Base-by-base conservation (phyloP, 768 basidiomycete species). In the Psilocybe azurescens region DNA sequence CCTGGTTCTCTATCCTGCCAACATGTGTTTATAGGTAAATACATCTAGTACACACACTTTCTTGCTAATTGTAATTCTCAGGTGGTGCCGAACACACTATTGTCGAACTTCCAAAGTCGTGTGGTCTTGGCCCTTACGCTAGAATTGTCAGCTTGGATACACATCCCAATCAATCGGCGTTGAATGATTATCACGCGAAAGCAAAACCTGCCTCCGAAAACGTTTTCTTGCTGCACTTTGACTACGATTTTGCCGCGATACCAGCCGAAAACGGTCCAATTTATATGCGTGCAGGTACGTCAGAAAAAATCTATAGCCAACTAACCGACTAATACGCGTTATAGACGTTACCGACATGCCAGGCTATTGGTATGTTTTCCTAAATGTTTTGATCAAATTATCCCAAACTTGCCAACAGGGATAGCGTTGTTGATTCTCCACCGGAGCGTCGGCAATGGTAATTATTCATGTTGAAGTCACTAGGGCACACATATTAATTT, bases 51-150 rank as follows among this genome's bases (percentile, higher is more conserved):
- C 24, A 24, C 24, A 24, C 24, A 24, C 24, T 24, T 24, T 24
- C 24, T 24, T 24, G 24, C 24, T 24, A 24, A 24, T 24, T 24
- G 2, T 24, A 24, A 24, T 24, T 24, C 24, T 24, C 24, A 24
- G 24, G 46, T 18, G 50, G 56, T 2, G 70, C 70, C 11, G 62
- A 63, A 18, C 24, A 73, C 54, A 73, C 72, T 1, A 69, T 73
- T 38, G 68, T 70, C 38, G n/a, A 59, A 47, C 28, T 73, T 51
- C 72, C 72, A 3, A 63, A 47, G 14, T 53, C 56, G 13, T 73
- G 72, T 60, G 72, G 72, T 3, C 64, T 68, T 16, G 72, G 72
- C 1, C 72, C 72, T 6, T 73, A 71, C 24, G 72, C 68, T 36
- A 66, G 72, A 9, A 55, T 73, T 16, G 66, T 65, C 16, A 55